Evolutionary conservation across 2,329 filamentous ascomycete species (phyloP).

Genomic region (Purpureocillium takamizusanense): DNA sequence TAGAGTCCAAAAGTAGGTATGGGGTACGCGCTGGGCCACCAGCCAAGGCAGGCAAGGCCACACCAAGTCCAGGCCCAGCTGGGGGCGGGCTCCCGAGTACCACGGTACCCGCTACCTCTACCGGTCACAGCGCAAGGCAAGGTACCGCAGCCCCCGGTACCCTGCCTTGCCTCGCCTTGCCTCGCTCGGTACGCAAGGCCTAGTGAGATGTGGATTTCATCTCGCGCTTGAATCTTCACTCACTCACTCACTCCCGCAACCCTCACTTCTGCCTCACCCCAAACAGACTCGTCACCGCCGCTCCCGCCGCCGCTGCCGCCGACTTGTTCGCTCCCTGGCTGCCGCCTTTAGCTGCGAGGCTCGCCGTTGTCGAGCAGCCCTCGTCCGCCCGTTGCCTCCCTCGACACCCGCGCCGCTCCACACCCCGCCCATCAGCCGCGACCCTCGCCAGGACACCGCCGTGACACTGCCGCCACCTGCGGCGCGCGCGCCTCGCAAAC

Average conservation of each 20-base stretch:
- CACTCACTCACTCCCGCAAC: constrained; percentile 8
- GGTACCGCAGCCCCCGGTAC: background rate
- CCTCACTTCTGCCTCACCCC: constrained; percentile 7
- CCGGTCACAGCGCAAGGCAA: too few species aligned
- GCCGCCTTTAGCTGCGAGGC: background rate
- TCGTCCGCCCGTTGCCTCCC: constrained; percentile 3
- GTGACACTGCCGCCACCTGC: constrained; percentile 21
- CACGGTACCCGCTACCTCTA: too few species aligned
- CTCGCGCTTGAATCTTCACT: constrained; percentile 17
- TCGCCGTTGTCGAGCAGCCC: background rate
- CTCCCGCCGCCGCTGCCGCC: background rate
- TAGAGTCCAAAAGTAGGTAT: too few species aligned
- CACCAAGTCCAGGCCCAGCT: too few species aligned
- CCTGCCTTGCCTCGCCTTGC: background rate
- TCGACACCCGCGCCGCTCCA: background rate
- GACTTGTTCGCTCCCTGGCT: constrained; percentile 4
- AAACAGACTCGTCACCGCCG: background rate
- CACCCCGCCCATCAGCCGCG: background rate
- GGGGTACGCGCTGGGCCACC: too few species aligned
- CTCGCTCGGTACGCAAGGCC: background rate
- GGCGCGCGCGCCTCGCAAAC: constrained; percentile 18
- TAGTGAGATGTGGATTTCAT: constrained; percentile 12
- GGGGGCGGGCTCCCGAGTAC: too few species aligned
- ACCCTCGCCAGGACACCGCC: constrained; percentile 7
- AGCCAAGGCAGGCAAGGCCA: too few species aligned